Evolutionary conservation across 2,329 filamentous ascomycete genomes (phyloP).

Genomic region (Fusarium graminum): DNA sequence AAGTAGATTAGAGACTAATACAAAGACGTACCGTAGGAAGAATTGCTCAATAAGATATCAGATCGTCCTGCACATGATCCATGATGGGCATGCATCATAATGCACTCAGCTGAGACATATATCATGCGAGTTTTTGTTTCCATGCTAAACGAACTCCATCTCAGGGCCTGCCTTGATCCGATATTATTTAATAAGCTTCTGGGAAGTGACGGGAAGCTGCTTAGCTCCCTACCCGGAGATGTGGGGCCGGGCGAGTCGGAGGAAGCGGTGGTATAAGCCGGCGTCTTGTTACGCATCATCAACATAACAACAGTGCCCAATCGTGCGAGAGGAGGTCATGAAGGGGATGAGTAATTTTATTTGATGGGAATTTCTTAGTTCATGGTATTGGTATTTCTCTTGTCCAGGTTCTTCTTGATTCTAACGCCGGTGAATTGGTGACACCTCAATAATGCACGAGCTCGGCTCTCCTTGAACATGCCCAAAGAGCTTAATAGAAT

Average conservation of each 20-base stretch:
- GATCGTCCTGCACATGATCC: background rate
- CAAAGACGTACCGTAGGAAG: too few species aligned
- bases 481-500: background rate
- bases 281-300: background rate
- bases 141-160: background rate
- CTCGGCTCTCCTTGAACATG: background rate
- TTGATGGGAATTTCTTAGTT: background rate
- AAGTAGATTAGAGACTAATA: too few species aligned
- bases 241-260: constrained; percentile 10
- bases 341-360: background rate
- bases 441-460: background rate
- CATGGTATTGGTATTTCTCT: background rate
- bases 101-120: background rate
- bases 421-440: background rate
- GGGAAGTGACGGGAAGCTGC: background rate
- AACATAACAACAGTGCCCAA: background rate
- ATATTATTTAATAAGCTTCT: background rate
- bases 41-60: too few species aligned
- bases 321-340: background rate
- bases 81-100: background rate
- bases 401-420: background rate
- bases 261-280: background rate
- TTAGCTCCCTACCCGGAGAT: background rate
- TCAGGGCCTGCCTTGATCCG: background rate
- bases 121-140: background rate